Conservation (phyloP, 768 basidiomycete genomes). For the Tricholoma flavovirens region DNA sequence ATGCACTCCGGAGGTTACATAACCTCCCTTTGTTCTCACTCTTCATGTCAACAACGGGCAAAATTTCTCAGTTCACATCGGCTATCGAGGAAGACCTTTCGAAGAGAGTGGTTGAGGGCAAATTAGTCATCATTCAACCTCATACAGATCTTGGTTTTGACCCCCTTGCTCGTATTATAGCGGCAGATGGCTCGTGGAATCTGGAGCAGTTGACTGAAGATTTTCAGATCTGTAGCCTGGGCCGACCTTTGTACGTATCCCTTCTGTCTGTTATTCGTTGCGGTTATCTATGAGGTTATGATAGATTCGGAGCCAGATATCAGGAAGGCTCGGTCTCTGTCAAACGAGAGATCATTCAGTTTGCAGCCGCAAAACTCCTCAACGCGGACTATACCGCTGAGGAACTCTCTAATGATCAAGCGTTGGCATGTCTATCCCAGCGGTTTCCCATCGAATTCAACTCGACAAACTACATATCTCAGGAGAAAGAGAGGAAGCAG, state of each 20-base stretch:
- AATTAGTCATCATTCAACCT: conserved; percentile 6
- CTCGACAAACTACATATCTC: conserved; percentile 8
- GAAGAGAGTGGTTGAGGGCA: conserved; percentile 1
- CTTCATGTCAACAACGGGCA: conserved; percentile 18
- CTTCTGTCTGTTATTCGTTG: neutral
- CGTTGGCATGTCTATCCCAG: conserved; percentile 17
- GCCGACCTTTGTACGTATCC: conserved; percentile 24
- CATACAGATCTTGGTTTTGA: conserved; percentile 21
- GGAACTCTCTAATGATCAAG: conserved; percentile 9
- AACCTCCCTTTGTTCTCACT: conserved; percentile 5
- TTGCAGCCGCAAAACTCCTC: conserved; percentile 13
- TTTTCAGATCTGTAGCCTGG: conserved; percentile 13
- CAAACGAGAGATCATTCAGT: conserved; percentile 9
- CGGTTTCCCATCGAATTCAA: conserved; percentile 26
- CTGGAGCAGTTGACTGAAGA: conserved; percentile 13
- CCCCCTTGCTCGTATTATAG: neutral
- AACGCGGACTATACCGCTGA: conserved; percentile 1
- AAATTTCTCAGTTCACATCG: conserved; percentile 10
- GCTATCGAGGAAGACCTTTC: conserved; percentile 3
- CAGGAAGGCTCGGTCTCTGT: neutral
- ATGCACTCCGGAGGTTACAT: neutral
- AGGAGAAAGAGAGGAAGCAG: conserved; percentile 17
- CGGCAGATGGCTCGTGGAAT: conserved; percentile 6
- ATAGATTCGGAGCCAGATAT: conserved; percentile 2
- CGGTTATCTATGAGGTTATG: neutral